Evolutionary conservation across 441 rosid species (phyloP), one percentile per base, ranked within the genome.

Genomic region (Euphorbia corollata): DNA sequence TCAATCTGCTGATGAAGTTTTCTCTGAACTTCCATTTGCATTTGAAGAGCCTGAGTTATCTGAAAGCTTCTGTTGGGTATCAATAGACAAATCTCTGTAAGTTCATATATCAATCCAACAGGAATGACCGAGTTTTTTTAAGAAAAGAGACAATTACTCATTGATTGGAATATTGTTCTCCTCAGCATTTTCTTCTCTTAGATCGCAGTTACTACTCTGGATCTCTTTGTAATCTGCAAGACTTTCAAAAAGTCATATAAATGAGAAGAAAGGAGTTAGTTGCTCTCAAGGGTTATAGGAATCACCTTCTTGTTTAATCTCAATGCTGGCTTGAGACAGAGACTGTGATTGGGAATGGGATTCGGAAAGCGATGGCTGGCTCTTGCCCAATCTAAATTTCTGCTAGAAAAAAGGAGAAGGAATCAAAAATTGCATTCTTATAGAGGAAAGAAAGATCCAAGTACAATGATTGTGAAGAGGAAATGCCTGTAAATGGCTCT

Each of bases 11-110:
- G 90, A 71, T 87, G 91, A 73, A 94, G 96, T 70, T 91, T 87
- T 74, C 84, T 84, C 73, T 94, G 97, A 68, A 88, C 99, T 81
- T 91, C 97, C 96, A 89, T 86, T 71, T 94, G 99, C 81, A 85
- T 75, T 82, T 81, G 89, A 64, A 87, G 86, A 79, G 96, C 96
- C 74, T 85, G 89, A 59, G 88, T 79, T 61, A 91, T 89, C 84
- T 86, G 85, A 74, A 81, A 69, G 67, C 85, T 83, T 72, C 91
- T 88, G 84, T 71, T 56, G 69, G 78, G 74, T 68, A 68, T 70
- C 54, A 79, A 70, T 67, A 70, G 38, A 78, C 65, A 38, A 73
- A 13, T 54, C 59, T 16, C 6, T 63, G 55, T 67, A 18, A 61
- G 59, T 61, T 23, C 20, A 32, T 34, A 47, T 61, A 30, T 55